phyloP scores from a whole-genome alignment of 495 filamentous ascomycete species.

The Hypoxylon trugodes region DNA sequence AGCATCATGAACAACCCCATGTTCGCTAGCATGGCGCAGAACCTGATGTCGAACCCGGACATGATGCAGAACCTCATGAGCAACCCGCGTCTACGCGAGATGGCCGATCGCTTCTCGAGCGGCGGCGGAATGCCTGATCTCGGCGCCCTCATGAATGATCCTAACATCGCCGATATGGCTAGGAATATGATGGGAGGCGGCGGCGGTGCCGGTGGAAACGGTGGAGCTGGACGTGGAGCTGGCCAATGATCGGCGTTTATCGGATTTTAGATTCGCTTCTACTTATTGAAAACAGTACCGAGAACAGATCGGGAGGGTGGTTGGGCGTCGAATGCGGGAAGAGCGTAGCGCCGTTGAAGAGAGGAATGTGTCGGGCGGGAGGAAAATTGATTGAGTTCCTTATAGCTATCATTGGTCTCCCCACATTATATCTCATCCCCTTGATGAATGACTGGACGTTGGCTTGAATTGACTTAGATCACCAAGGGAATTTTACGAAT shows the following conservation, averaged over 20 bases:
- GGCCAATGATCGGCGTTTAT: conserved; percentile 31
- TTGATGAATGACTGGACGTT: neutral
- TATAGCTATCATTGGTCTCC: conserved; percentile 1
- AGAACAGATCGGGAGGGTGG: neutral
- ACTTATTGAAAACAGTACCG: too few species aligned
- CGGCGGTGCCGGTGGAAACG: conserved; percentile 39
- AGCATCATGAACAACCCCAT: conserved; percentile 96
- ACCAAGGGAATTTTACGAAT: neutral
- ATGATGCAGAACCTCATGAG: conserved; percentile 89
- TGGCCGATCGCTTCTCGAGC: conserved; percentile 75
- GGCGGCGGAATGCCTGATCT: conserved; percentile 84
- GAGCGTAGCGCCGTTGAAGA: neutral
- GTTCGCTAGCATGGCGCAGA: conserved; percentile 96
- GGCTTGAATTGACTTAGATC: conserved; percentile 2
- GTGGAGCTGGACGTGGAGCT: conserved; percentile 34
- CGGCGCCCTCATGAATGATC: conserved; percentile 84
- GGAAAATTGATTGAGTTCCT: neutral
- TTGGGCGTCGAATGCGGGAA: neutral
- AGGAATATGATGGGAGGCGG: conserved; percentile 77
- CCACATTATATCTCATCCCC: too few species aligned
- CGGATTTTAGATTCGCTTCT: neutral
- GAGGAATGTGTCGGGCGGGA: neutral
- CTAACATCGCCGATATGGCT: conserved; percentile 90
- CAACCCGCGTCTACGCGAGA: conserved; percentile 86
- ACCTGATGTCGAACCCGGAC: conserved; percentile 93